Conservation (phyloP, 208 protist genomes). For the Wallacemonas sp. region DNA sequence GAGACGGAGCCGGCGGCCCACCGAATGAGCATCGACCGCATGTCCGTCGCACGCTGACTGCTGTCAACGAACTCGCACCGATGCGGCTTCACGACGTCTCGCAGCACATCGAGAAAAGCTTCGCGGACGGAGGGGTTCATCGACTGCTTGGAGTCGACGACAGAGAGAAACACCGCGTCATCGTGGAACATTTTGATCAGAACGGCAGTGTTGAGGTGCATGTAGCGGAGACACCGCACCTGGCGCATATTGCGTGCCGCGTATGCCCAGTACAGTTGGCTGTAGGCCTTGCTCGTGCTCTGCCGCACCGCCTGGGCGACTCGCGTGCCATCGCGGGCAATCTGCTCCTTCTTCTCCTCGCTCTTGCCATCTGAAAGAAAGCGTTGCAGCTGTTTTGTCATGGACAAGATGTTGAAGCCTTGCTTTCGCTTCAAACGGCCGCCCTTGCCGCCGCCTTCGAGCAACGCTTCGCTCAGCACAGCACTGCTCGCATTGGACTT, state of each 20-base stretch:
- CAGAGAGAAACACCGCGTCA: conserved; percentile 72
- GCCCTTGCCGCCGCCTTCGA: neutral
- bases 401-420: conserved; percentile 41
- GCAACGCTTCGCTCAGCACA: neutral
- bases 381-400: conserved; percentile 74
- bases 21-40: conserved; percentile 74
- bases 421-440: conserved; percentile 10
- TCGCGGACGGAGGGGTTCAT: conserved; percentile 83
- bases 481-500: conserved; percentile 3
- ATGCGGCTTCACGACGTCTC: conserved; percentile 50
- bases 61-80: conserved; percentile 68
- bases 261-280: conserved; percentile 80
- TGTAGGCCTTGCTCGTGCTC: conserved; percentile 59
- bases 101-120: conserved; percentile 65
- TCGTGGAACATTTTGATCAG: conserved; percentile 67
- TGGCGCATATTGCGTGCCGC: conserved; percentile 43
- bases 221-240: conserved; percentile 74
- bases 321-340: conserved; percentile 68
- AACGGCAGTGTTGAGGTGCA: conserved; percentile 88
- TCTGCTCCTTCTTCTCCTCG: conserved; percentile 30
- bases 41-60: conserved; percentile 33
- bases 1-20: conserved; percentile 93
- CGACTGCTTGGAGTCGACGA: conserved; percentile 83
- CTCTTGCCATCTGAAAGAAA: conserved; percentile 52
- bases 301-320: conserved; percentile 84